Conservation (phyloP, 371 early-diverging fungal genomes). For the Mucor piriformis region DNA sequence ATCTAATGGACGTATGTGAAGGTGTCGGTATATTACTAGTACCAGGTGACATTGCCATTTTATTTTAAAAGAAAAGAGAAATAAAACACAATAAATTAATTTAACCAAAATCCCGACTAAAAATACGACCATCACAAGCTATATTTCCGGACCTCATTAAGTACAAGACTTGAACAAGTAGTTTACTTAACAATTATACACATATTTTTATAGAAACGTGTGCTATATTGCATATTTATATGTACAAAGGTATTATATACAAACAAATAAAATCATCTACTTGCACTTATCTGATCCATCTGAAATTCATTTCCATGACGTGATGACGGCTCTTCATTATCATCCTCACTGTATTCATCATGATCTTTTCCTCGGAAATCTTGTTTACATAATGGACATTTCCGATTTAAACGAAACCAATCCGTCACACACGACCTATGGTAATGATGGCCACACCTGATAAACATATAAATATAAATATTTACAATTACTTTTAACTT, state of each 20-base stretch:
- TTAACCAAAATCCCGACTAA: constrained; percentile 11
- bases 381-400: constrained; percentile 42
- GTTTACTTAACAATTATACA: neutral
- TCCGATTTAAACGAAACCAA: constrained; percentile 34
- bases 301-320: neutral
- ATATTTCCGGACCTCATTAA: neutral
- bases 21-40: neutral
- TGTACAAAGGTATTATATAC: neutral
- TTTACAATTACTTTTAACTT: neutral
- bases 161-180: neutral
- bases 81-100: constrained; percentile 1
- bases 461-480: neutral
- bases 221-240: too few relatives aligned
- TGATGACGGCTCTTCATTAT: neutral
- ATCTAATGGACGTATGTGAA: constrained; percentile 33
- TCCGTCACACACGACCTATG: constrained; percentile 33
- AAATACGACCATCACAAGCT: neutral
- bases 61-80: neutral
- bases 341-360: neutral
- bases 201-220: too few relatives aligned
- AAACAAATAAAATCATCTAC: neutral
- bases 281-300: neutral
- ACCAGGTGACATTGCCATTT: neutral
- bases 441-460: constrained; percentile 43
- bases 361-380: constrained; percentile 31